Conservation (phyloP, 106 monocot genomes). For the Apostasia shenzhenica region DNA sequence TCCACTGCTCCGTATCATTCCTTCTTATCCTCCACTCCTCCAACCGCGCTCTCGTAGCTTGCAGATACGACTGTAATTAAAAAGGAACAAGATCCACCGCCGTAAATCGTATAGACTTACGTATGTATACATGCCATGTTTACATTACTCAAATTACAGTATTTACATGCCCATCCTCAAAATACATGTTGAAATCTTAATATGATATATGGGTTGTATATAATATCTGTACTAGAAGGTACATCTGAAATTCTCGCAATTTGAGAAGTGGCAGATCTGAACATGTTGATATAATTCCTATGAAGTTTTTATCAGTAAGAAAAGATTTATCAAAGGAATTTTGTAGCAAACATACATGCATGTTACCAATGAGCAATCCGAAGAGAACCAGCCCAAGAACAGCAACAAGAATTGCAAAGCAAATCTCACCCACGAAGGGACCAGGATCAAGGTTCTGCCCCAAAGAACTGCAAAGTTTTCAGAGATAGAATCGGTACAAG, state of each 20-base stretch:
- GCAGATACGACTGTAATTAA: conserved; percentile 40
- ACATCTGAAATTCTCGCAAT: too few species aligned
- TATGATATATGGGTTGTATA: too few species aligned
- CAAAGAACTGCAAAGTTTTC: conserved; percentile 22
- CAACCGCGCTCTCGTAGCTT: conserved; percentile 33
- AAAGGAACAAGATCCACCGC: background rate
- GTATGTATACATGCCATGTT: too few species aligned
- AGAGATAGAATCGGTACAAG: background rate
- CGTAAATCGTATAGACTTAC: too few species aligned
- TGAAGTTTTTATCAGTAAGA: too few species aligned
- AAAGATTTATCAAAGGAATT: too few species aligned
- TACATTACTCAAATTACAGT: too few species aligned
- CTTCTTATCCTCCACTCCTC: conserved; percentile 57
- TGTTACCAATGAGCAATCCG: conserved; percentile 55
- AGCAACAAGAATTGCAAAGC: conserved; percentile 42
- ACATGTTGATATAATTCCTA: too few species aligned
- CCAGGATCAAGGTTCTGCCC: conserved; percentile 53
- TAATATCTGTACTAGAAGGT: too few species aligned
- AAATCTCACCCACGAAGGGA: conserved; percentile 32
- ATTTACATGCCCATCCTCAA: too few species aligned
- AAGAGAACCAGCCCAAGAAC: conserved; percentile 55
- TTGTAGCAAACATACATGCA: conserved; percentile 27
- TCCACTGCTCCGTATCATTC: conserved; percentile 53
- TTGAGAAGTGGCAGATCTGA: too few species aligned
- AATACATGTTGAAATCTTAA: too few species aligned